Percentiles rank a stretch among this genome's conserved stretches.
Conservation (phyloP, 2,329 filamentous ascomycete genomes). For the Coleophoma cylindrospora region DNA sequence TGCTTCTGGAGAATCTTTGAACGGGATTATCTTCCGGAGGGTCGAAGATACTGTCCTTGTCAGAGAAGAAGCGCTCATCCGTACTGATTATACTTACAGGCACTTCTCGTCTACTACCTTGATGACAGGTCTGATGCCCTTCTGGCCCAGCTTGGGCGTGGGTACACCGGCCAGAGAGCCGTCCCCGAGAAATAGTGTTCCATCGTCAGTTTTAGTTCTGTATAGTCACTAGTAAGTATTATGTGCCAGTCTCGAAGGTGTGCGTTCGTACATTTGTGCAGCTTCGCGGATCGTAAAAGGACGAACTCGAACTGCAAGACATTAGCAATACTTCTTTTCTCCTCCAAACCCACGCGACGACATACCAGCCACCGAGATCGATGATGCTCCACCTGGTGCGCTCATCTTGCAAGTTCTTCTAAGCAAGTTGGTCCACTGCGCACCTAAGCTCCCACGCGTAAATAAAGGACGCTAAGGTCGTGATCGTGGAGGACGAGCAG, state of each 20-base stretch:
- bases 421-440: too few species aligned
- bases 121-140: slow-evolving; percentile 85
- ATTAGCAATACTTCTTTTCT: slow-evolving; percentile 9
- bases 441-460: too few species aligned
- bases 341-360: too few species aligned
- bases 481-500: too few species aligned
- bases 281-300: slow-evolving; percentile 86
- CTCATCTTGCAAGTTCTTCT: background rate
- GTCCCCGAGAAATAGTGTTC: slow-evolving; percentile 90
- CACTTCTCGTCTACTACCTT: slow-evolving; percentile 96
- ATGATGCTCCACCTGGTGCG: slow-evolving; percentile 22
- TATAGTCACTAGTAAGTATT: slow-evolving; percentile 9
- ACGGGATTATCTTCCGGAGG: slow-evolving; percentile 93
- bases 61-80: slow-evolving; percentile 1
- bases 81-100: slow-evolving; percentile 57
- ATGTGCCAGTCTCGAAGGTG: background rate
- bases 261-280: slow-evolving; percentile 66
- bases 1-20: slow-evolving; percentile 77
- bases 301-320: slow-evolving; percentile 55
- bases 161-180: slow-evolving; percentile 87
- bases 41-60: slow-evolving; percentile 74
- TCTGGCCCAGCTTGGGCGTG: slow-evolving; percentile 76
- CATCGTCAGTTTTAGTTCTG: slow-evolving; percentile 63
- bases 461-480: too few species aligned
- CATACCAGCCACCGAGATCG: slow-evolving; percentile 29